Conservation (phyloP, 768 basidiomycete species). For the Candolleomyces aberdarensis region DNA sequence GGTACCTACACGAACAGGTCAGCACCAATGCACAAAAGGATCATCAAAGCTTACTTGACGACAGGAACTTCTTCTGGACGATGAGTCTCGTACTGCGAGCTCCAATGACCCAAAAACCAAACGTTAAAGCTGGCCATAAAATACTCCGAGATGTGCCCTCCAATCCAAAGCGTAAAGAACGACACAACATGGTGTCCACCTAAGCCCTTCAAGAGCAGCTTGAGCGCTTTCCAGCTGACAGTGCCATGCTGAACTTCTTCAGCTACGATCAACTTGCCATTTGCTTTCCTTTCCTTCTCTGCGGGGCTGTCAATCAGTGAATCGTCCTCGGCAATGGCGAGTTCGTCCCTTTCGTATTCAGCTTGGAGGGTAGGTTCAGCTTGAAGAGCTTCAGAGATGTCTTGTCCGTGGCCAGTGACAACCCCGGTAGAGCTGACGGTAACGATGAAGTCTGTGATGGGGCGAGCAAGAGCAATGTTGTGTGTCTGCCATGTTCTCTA, state of each 20-base stretch:
- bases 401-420: slow-evolving; percentile 41
- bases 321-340: slow-evolving; percentile 19
- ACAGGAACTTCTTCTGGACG: slow-evolving; percentile 31
- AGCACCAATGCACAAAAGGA: no score
- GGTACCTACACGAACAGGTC: no score
- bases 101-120: slow-evolving; percentile 43
- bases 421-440: slow-evolving; percentile 53
- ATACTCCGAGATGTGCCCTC: slow-evolving; percentile 20
- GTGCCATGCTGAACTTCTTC: slow-evolving; percentile 60
- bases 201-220: slow-evolving; percentile 30
- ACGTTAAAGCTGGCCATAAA: slow-evolving; percentile 25
- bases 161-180: slow-evolving; percentile 26
- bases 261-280: slow-evolving; percentile 54
- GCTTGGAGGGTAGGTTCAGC: slow-evolving; percentile 15
- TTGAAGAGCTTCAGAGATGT: slow-evolving; percentile 44
- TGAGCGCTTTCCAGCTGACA: slow-evolving; percentile 47
- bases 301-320: slow-evolving; percentile 24
- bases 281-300: slow-evolving; percentile 14
- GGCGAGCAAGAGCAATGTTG: slow-evolving; percentile 48
- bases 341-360: neutral
- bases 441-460: slow-evolving; percentile 56
- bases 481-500: slow-evolving; percentile 40
- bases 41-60: slow-evolving; percentile 26
- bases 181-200: slow-evolving; percentile 28
- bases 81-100: slow-evolving; percentile 39